phyloP scores from a whole-genome alignment of 2,329 filamentous ascomycete genomes.

The Penicillium vulpinum region DNA sequence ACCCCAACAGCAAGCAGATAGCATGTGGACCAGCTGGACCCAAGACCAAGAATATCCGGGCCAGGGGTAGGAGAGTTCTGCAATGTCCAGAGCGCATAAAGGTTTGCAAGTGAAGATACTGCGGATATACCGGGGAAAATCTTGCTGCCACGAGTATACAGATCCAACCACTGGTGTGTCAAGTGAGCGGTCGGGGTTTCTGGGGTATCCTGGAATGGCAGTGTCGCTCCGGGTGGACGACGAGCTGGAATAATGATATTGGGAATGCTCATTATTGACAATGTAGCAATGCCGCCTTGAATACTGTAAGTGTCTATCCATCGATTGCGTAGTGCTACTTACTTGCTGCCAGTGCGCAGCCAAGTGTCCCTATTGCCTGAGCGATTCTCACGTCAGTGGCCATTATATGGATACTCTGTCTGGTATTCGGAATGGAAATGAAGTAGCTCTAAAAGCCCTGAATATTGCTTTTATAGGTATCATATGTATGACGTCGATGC shows the following conservation, averaged over 20 bases:
- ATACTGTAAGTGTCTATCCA: not conserved
- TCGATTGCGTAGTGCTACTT: not conserved
- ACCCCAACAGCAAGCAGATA: constrained; percentile 27
- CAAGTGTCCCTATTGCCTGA: constrained; percentile 13
- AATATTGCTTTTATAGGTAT: not conserved
- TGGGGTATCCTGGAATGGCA: constrained; percentile 11
- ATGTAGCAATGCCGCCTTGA: constrained; percentile 28
- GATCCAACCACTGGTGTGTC: constrained; percentile 31
- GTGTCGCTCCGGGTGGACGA: constrained; percentile 4
- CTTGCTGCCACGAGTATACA: constrained; percentile 53
- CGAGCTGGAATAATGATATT: constrained; percentile 21
- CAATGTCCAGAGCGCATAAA: constrained; percentile 36
- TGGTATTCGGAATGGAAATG: not conserved
- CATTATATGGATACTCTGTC: not conserved
- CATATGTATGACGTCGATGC: not conserved
- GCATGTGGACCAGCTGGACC: constrained; percentile 11
- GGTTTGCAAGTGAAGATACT: constrained; percentile 55
- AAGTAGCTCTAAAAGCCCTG: too few relatives aligned
- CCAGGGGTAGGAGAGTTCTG: constrained; percentile 8
- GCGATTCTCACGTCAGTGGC: constrained; percentile 6
- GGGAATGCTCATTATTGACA: constrained; percentile 26
- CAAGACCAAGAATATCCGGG: constrained; percentile 8
- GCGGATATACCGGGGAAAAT: constrained; percentile 54
- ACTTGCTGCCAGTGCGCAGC: constrained; percentile 10
- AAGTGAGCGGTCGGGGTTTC: constrained; percentile 26